Base-by-base conservation (phyloP, 2,329 filamentous ascomycete genomes). In the Sporothrix curviconia region DNA sequence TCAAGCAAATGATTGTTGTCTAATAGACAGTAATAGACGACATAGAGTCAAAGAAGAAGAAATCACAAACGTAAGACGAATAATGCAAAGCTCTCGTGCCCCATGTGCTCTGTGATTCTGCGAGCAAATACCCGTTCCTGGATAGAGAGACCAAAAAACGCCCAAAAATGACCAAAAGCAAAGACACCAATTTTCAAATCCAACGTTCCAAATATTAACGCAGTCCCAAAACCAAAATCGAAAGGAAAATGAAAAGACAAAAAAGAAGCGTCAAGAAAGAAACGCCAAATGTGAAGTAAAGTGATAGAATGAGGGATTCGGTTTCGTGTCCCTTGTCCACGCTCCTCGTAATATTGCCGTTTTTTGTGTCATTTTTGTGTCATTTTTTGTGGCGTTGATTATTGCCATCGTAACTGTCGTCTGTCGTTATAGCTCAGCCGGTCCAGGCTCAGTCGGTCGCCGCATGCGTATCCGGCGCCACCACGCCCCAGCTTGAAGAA, bases 401-500 rank as follows among this genome's bases (percentile, higher is more conserved):
- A n/a, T n/a, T n/a, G n/a, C n/a, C n/a, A n/a, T n/a, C n/a, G n/a
- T n/a, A n/a, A n/a, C n/a, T n/a, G n/a, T 25, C 25, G 22, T 36
- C 30, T 36, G n/a, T 34, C 17, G 40, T 3, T 30, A 14, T 17
- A 51, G 22, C 49, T 91, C 70, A 92, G 70, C 56, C 86, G 80
- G 72, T 92, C 88, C 58, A 90, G 71, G 64, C 87, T 91, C 65
- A 91, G 70, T 42, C 87, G 79, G 68, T 91, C 88, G 56, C 86
- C 84, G 69, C 88, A n/a, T 92, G 66, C 83, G 77, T 58, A 89
- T 83, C 56, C 87, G 75, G 68, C 84, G 81, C n/a, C 50, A 92
- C 83, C 62, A 92, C 87, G 43, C 87, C n/a, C 87, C 44, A 92
- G 74, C 73, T 90, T 90, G 71, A 91, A 92, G 73, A 90, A 91